phyloP scores from a whole-genome alignment of 1,139 yeast genomes.

The Hyphopichia buzzinii region DNA sequence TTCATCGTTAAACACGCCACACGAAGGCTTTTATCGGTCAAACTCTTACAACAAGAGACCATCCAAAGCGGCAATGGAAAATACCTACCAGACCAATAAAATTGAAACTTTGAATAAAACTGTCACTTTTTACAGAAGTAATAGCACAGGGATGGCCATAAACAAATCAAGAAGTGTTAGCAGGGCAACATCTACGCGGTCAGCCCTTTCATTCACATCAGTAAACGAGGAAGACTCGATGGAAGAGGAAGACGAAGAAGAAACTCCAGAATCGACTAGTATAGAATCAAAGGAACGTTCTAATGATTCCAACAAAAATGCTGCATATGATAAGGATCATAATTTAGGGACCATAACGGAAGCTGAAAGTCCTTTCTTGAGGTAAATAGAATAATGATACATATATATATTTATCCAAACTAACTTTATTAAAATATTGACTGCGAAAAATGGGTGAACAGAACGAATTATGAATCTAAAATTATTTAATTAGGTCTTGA shows the following conservation, averaged over 20 bases:
- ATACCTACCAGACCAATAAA: slow-evolving; percentile 34
- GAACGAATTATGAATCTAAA: neutral
- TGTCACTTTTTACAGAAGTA: slow-evolving; percentile 49
- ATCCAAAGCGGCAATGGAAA: slow-evolving; percentile 23
- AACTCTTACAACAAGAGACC: slow-evolving; percentile 42
- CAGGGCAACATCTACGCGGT: slow-evolving; percentile 27
- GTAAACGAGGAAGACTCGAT: slow-evolving; percentile 21
- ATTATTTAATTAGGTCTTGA: slow-evolving; percentile 1
- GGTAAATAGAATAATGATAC: slow-evolving; percentile 2
- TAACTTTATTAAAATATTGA: neutral
- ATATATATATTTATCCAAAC: neutral
- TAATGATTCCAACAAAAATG: too few relatives aligned
- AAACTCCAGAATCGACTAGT: slow-evolving; percentile 2
- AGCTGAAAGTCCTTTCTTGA: slow-evolving; percentile 10
- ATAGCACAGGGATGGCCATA: slow-evolving; percentile 9
- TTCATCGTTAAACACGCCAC: slow-evolving; percentile 6
- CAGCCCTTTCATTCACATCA: slow-evolving; percentile 25
- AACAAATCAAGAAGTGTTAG: slow-evolving; percentile 21
- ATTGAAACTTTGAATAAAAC: slow-evolving; percentile 52
- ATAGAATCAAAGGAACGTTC: neutral
- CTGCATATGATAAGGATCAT: neutral
- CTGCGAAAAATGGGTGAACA: neutral
- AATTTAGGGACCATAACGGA: slow-evolving; percentile 16
- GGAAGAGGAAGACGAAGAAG: slow-evolving; percentile 14
- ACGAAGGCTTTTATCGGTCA: slow-evolving; percentile 24